Base-by-base conservation (phyloP, 2,329 filamentous ascomycete genomes). In the Pseudogymnoascus sp. region DNA sequence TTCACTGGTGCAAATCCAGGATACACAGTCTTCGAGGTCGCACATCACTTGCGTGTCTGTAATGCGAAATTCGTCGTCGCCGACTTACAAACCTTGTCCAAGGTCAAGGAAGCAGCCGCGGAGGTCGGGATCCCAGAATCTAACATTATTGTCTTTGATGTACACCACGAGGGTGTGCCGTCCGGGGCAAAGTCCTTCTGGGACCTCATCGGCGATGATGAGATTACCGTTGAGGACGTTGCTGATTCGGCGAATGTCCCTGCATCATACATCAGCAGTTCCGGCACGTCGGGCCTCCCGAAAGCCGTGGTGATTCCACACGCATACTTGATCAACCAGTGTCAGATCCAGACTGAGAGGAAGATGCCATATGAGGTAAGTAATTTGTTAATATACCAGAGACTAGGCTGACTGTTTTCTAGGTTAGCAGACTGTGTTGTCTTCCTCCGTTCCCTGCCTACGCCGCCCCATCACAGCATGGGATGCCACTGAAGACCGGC, bases 381-480 rank as follows among this genome's bases (percentile, higher is more conserved):
- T 10, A 93, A 89, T 4, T 13, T n/a, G 4, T 19, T 16, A 13
- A 1, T 57, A 89, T 67, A 93, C 93, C 72, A 83, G 85, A 68
- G n/a, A 57, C n/a, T 7, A 34, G 2, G 14, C 51, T 57, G 28
- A 57, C 51, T 57, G 11, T 57, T 19, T 19, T 75, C 66, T 68
- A 76, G 43, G 76, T 78, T 6, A 70, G 78, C 13, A 85, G 89
- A 65, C 71, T 84, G 7, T 76, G 80, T 66, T 79, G 75, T 63
- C 77, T 82, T 28, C 81, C 81, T 11, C 79, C 82, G 73, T 84
- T 84, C 69, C 82, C 84, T 69, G 75, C 93, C 7, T 87, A 86
- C 71, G 90, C 92, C 74, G 78, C 95, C 19, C 92, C 92, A 0
- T 84, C 92, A 76, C 90, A 89, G 69, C 88, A 90, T 72, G 87